Conservation (phyloP, 148 eudicot genomes). For the Cornus controversa region DNA sequence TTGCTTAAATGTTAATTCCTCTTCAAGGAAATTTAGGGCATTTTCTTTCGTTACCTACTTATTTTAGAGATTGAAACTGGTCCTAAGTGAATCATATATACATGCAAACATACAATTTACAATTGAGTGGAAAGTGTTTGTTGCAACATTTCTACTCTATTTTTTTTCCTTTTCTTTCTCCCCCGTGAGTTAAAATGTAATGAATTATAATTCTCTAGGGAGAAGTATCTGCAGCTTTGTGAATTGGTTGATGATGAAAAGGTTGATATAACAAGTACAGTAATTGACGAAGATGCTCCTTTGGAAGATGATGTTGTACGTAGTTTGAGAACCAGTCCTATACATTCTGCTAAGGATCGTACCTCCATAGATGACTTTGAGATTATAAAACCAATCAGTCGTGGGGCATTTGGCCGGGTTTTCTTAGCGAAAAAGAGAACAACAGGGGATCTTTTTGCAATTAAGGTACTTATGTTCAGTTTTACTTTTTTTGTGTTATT, state of each 20-base stretch:
- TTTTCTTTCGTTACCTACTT: neutral
- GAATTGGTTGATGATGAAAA: conserved; percentile 93
- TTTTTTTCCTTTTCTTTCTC: neutral
- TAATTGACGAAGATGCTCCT: conserved; percentile 98
- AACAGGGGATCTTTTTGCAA: conserved; percentile 98
- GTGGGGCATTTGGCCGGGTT: conserved; percentile 98
- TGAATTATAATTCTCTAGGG: conserved; percentile 48
- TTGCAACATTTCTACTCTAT: neutral
- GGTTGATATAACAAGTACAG: conserved; percentile 82
- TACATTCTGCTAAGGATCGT: conserved; percentile 84
- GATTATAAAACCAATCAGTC: conserved; percentile 95
- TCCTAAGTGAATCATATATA: neutral
- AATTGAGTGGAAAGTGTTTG: conserved; percentile 1
- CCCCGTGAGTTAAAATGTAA: neutral
- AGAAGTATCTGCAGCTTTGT: conserved; percentile 87
- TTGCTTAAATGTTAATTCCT: neutral
- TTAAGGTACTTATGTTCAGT: conserved; percentile 56
- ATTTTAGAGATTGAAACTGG: no score
- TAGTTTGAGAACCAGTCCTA: conserved; percentile 91
- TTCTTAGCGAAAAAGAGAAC: conserved; percentile 93
- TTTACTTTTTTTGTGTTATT: conserved; percentile 1
- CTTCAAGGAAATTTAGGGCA: neutral
- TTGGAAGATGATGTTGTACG: conserved; percentile 95
- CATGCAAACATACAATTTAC: neutral
- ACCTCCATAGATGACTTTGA: conserved; percentile 98